Evolutionary conservation across 1,284 basidiomycete species (phyloP).

Genomic region (Xerocomus amazonicus): DNA sequence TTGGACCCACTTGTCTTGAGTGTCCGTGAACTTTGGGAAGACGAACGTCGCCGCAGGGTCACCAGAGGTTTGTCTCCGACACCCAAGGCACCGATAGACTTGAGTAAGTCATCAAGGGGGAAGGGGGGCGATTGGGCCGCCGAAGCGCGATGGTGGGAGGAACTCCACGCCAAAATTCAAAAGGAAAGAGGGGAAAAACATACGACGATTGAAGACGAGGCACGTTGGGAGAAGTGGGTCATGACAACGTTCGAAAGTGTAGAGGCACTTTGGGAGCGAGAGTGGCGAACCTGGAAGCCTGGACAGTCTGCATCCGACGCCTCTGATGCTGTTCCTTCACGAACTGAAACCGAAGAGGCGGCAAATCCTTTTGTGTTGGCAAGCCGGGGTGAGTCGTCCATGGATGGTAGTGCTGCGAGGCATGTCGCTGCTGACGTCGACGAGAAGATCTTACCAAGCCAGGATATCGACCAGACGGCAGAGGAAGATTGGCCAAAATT

Average conservation of each 20-base stretch:
- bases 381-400: slow-evolving; percentile 15
- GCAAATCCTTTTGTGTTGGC: slow-evolving; percentile 29
- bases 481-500: slow-evolving; percentile 37
- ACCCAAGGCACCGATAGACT: slow-evolving; percentile 64
- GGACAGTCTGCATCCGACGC: slow-evolving; percentile 3
- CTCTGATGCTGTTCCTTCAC: background rate
- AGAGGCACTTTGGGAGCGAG: slow-evolving; percentile 67
- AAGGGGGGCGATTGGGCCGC: slow-evolving; percentile 63
- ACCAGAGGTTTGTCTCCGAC: slow-evolving; percentile 65
- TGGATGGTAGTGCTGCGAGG: slow-evolving; percentile 9
- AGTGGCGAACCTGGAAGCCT: slow-evolving; percentile 57
- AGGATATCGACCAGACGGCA: slow-evolving; percentile 44
- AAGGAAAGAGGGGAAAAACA: slow-evolving; percentile 36
- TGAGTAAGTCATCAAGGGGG: slow-evolving; percentile 54
- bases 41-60: slow-evolving; percentile 74
- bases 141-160: slow-evolving; percentile 69
- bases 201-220: slow-evolving; percentile 27
- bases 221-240: slow-evolving; percentile 59
- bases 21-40: slow-evolving; percentile 93
- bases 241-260: slow-evolving; percentile 89
- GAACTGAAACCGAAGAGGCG: slow-evolving; percentile 4
- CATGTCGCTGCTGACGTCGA: slow-evolving; percentile 48
- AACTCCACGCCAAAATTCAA: slow-evolving; percentile 54
- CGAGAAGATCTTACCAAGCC: slow-evolving; percentile 48
- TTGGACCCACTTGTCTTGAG: slow-evolving; percentile 81